Evolutionary conservation across 202 grass and related monocot genomes (phyloP).

Genomic region (Musa balbisiana): DNA sequence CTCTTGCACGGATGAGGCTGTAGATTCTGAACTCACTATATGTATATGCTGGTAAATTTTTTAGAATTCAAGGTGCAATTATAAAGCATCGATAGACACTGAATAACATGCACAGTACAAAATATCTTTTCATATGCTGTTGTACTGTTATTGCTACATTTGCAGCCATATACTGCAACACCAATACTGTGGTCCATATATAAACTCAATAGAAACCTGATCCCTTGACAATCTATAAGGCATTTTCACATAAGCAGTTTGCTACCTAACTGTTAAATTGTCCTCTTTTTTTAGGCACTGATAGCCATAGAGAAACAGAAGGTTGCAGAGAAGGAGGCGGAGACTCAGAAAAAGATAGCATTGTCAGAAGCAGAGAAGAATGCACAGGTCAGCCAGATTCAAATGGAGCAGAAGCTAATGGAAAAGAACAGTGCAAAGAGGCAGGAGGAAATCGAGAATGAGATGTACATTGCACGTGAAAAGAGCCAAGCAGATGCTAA

Average conservation of each 20-base stretch:
- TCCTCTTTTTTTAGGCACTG: constrained; percentile 45
- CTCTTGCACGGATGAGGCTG: background rate
- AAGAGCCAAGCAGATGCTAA: constrained; percentile 73
- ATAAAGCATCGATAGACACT: background rate
- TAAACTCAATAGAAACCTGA: background rate
- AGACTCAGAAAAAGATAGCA: constrained; percentile 97
- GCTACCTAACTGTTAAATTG: background rate
- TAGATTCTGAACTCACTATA: background rate
- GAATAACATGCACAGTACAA: background rate
- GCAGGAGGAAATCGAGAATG: constrained; percentile 89
- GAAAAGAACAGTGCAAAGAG: constrained; percentile 85
- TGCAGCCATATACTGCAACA: background rate
- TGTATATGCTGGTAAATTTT: background rate
- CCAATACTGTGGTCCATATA: background rate
- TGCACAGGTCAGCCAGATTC: constrained; percentile 87
- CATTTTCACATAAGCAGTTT: background rate
- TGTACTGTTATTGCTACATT: background rate
- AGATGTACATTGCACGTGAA: constrained; percentile 87
- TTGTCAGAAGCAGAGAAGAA: constrained; percentile 96
- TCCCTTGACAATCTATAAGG: background rate
- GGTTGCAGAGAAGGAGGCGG: constrained; percentile 92
- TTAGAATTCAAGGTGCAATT: background rate
- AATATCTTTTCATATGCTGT: background rate
- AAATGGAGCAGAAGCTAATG: constrained; percentile 93
- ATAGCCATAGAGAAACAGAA: constrained; percentile 95